A percentile compares a stretch with the other conserved stretches of the same genome.
These are phyloP conservation scores for Peniophora sp. DNA, from an alignment of 1,284 basidiomycete species.

Conservation along the genomic window DNA sequence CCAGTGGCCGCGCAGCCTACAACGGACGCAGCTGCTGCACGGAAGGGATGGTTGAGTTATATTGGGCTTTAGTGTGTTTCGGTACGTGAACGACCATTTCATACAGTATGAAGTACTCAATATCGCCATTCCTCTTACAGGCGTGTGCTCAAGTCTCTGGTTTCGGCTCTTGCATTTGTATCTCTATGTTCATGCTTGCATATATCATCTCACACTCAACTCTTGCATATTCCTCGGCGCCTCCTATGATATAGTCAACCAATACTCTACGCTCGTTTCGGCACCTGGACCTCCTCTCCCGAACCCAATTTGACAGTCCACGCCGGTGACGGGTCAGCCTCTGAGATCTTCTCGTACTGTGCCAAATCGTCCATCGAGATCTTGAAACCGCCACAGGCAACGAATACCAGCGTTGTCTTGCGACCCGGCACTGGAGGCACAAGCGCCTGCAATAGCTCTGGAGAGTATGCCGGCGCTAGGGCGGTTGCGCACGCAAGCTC, in stretches of 20 bases:
- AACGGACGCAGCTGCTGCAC: slow-evolving; percentile 1
- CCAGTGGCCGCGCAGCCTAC: slow-evolving; percentile 21
- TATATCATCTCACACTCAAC: neutral
- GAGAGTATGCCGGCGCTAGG: slow-evolving; percentile 54
- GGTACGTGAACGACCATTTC: neutral
- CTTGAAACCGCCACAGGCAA: slow-evolving; percentile 71
- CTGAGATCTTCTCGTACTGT: slow-evolving; percentile 35
- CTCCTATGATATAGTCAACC: neutral
- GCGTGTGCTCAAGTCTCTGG: neutral
- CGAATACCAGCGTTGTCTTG: slow-evolving; percentile 41
- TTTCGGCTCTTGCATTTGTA: neutral
- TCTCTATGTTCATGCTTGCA: neutral
- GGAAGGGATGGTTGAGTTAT: slow-evolving; percentile 6
- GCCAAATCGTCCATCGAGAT: slow-evolving; percentile 43
- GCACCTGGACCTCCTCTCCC: slow-evolving; percentile 18
- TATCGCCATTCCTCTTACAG: neutral
- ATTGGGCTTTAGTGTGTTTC: neutral
- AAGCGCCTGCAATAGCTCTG: slow-evolving; percentile 42
- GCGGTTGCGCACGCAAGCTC: slow-evolving; percentile 69
- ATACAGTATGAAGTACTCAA: neutral
- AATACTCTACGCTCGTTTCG: slow-evolving; percentile 1
- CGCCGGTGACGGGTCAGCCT: slow-evolving; percentile 20
- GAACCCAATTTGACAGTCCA: slow-evolving; percentile 31
- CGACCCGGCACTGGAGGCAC: slow-evolving; percentile 27
- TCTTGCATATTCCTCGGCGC: neutral